Conservation (phyloP, 768 basidiomycete genomes). For the Termitomyces sp. region DNA sequence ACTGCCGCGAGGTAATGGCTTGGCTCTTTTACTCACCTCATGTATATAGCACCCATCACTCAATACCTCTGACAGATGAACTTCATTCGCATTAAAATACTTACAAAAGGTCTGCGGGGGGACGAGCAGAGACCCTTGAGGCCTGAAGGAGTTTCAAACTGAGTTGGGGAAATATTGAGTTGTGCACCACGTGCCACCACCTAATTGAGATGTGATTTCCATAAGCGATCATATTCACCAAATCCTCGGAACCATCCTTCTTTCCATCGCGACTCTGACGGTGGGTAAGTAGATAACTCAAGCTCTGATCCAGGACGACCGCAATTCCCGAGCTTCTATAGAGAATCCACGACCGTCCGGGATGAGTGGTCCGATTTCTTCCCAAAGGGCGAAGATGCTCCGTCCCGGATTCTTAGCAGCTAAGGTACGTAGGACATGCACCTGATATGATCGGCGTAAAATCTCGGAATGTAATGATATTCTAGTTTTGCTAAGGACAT, state of each 20-base stretch:
- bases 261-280: not conserved
- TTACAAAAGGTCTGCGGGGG: not conserved
- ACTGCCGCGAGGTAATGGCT: conserved; percentile 9
- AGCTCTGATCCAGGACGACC: not conserved
- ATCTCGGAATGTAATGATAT: not conserved
- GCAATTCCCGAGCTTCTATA: not conserved
- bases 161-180: not conserved
- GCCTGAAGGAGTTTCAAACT: no score
- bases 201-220: not conserved
- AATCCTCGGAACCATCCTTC: not conserved
- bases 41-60: not conserved
- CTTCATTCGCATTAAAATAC: not conserved
- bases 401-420: not conserved
- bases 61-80: not conserved
- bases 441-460: not conserved
- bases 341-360: not conserved
- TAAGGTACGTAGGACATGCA: not conserved
- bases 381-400: not conserved
- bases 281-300: not conserved
- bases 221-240: not conserved
- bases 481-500: not conserved
- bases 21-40: not conserved
- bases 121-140: not conserved
- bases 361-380: conserved; percentile 2
- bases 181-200: not conserved